Conservation (phyloP, 2,329 filamentous ascomycete genomes). For the Trematosphaeria pertusa region DNA sequence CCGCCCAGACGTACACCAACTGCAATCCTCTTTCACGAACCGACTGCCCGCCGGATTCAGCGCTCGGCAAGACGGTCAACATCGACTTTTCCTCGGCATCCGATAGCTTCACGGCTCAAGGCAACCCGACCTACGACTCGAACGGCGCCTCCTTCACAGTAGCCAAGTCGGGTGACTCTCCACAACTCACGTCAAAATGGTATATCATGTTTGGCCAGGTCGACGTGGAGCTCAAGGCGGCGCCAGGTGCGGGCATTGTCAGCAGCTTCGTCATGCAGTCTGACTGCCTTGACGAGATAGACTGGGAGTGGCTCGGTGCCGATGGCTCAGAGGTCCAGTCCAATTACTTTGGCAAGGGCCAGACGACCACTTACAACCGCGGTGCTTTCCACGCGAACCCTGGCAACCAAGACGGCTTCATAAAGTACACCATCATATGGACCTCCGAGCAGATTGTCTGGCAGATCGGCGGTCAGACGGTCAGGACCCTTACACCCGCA, state of each 20-base stretch:
- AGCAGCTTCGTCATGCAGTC: constrained; percentile 91
- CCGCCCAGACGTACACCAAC: constrained; percentile 61
- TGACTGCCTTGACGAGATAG: constrained; percentile 92
- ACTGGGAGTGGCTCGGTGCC: constrained; percentile 93
- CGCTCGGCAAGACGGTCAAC: constrained; percentile 80
- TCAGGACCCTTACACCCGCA: constrained; percentile 75
- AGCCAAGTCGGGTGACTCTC: constrained; percentile 77
- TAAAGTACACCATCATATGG: constrained; percentile 94
- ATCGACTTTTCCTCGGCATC: constrained; percentile 83
- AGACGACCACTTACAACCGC: constrained; percentile 84
- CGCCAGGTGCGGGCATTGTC: constrained; percentile 89
- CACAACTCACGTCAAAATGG: constrained; percentile 86
- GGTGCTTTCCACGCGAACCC: constrained; percentile 76
- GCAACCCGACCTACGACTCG: constrained; percentile 73
- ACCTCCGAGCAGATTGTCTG: constrained; percentile 84
- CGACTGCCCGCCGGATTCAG: constrained; percentile 75
- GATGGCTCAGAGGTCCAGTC: constrained; percentile 81
- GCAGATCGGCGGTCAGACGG: constrained; percentile 78
- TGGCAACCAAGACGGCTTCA: constrained; percentile 75
- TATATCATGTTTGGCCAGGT: constrained; percentile 99
- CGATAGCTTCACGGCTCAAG: constrained; percentile 76
- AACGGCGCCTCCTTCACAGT: constrained; percentile 86
- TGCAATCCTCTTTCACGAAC: constrained; percentile 64
- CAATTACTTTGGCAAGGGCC: constrained; percentile 96
- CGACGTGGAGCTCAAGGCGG: constrained; percentile 83